Base-by-base conservation (phyloP, 176 grass and related monocot genomes). In the Themeda triandra region DNA sequence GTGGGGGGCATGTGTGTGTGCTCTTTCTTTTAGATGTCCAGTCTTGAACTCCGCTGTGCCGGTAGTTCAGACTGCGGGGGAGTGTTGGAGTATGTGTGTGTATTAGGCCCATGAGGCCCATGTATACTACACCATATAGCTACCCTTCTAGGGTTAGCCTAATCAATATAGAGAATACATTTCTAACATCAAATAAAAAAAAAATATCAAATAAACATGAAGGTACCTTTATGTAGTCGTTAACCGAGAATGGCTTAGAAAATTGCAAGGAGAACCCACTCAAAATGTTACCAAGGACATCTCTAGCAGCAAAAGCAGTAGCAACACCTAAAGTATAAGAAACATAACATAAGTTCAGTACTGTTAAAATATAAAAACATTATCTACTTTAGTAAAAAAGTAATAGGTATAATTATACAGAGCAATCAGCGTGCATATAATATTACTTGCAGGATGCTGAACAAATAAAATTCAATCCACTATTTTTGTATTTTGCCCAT, bases 291-390 rank as follows among this genome's bases (percentile, higher is more conserved):
- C 91, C 96, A 88, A 99, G 85, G 80, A 99, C 89, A 90, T 99
- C 96, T 91, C 96, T 92, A 88, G 91, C 96, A 92, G 96, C 96
- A 92, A 99, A 99, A 84, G 96, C 96, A 72, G 88, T 99, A 49
- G 96, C 96, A 80, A 99, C 91, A 91, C 96, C 96, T 99, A 63
- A 30, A 88, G 12, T 48, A 73, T 40, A 79, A 73, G 18, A 6
- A 69, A 69, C 25, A 73, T 3, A 69, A 40, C 39, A 74, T 40
- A n/a, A 73, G 4, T 80, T 76, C 56, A 86, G 66, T 73, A 77
- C 11, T 36, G 37, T 75, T 89, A 23, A 11, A 80, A 68, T 25
- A 25, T 3, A 0, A 59, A 25, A 60, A 27, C 25, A 67, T 60
- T 35, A 68, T 58, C 13, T 24, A 82, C 28, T 82, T 51, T 24